Evolutionary conservation across 495 filamentous ascomycete species (phyloP), one percentile per base, ranked within the genome.

Genomic region (Penicillium paradoxum): DNA sequence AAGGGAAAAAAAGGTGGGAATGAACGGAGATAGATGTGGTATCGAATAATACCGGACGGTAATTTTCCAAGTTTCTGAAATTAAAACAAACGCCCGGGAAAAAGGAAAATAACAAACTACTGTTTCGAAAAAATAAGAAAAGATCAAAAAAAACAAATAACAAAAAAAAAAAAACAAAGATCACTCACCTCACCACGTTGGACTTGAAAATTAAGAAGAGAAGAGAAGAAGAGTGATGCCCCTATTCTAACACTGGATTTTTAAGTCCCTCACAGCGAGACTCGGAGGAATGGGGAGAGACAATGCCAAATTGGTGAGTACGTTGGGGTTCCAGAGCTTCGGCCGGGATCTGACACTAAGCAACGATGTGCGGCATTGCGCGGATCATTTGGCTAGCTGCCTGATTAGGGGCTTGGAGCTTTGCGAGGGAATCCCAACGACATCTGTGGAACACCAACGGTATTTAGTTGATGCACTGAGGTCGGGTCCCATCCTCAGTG

Each of bases 1-100:
- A 55, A 48, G 29, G 32, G 59, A 63, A 67, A 68, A 70, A 68
- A 59, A 68, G 61, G 57, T 60, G 65, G 62, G 62, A 63, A 63
- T 53, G 56, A n/a, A 55, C 55, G 53, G 27, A 30, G 42, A 33
- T 60, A 53, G 46, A 21, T 10, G 29, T 48, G 60, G 59, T 63
- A 63, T 55, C 56, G 47, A 53, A 17, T 25, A 32, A 55, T 58
- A 62, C 51, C 30, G 36, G 22, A 17, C 43, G 21, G 51, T 58
- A 67, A 64, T 62, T 68, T 59, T 53, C 47, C 15, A 39, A 41
- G 47, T 36, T 14, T 38, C 22, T 46, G 25, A 38, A 11, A 29
- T 45, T 32, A 2, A 11, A 32, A 32, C 2, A 27, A 3, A 3
- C 7, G 24, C 7, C 24, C 24, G 6, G 29, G 4, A 3, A 11